Evolutionary conservation across 1,139 yeast species (phyloP).

Genomic region (Scheffersomyces cryptocercus): DNA sequence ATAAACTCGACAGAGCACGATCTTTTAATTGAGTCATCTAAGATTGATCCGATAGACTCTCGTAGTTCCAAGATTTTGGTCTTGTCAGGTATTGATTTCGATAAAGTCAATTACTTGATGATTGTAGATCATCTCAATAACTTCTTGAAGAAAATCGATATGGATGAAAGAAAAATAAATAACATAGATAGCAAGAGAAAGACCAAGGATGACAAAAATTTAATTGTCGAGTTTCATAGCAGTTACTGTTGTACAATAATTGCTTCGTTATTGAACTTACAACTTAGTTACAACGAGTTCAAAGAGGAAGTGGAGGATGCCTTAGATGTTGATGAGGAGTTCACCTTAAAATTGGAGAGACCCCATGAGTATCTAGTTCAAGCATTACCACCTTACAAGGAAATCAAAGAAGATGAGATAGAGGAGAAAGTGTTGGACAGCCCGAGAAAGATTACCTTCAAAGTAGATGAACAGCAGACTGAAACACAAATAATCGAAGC

Average conservation of each 20-base stretch:
- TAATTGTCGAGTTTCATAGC: slow-evolving; percentile 55
- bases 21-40: slow-evolving; percentile 38
- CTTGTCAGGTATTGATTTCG: slow-evolving; percentile 47
- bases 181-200: slow-evolving; percentile 36
- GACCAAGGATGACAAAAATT: slow-evolving; percentile 34
- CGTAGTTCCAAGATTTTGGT: slow-evolving; percentile 51
- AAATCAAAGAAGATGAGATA: slow-evolving; percentile 17
- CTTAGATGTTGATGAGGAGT: slow-evolving; percentile 11
- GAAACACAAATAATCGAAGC: slow-evolving; percentile 28
- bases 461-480: slow-evolving; percentile 24
- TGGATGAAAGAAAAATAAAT: slow-evolving; percentile 26
- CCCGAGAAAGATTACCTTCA: slow-evolving; percentile 36
- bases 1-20: slow-evolving; percentile 43
- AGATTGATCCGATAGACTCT: slow-evolving; percentile 55
- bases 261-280: slow-evolving; percentile 45
- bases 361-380: slow-evolving; percentile 66
- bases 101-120: slow-evolving; percentile 38
- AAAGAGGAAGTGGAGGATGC: slow-evolving; percentile 11
- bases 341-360: slow-evolving; percentile 41
- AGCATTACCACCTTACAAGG: slow-evolving; percentile 19
- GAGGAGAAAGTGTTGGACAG: slow-evolving; percentile 33
- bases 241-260: slow-evolving; percentile 62
- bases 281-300: slow-evolving; percentile 34
- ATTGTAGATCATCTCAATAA: slow-evolving; percentile 45
- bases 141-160: slow-evolving; percentile 39